phyloP scores from a whole-genome alignment of 305 asterid species.

The Fraxinus xanthoxyloides region DNA sequence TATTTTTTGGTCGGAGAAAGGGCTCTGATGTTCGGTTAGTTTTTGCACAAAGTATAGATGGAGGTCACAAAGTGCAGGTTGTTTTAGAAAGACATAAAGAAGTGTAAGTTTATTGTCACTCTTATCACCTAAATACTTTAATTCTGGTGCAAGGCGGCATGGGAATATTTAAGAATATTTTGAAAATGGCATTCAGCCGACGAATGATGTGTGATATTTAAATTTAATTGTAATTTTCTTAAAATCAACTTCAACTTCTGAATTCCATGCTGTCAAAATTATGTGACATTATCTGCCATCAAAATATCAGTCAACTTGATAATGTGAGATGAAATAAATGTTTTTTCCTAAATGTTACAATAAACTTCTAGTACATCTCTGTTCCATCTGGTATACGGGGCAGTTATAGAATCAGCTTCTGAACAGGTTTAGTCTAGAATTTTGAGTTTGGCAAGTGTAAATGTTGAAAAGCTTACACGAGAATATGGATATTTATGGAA shows the following conservation, averaged over 20 bases:
- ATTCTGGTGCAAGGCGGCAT: background rate
- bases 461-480: background rate
- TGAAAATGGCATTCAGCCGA: background rate
- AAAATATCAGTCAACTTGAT: background rate
- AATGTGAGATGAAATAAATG: background rate
- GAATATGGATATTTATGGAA: background rate
- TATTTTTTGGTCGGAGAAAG: slow-evolving; percentile 26
- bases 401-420: background rate
- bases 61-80: slow-evolving; percentile 19
- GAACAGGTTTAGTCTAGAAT: background rate
- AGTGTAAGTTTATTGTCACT: slow-evolving; percentile 12
- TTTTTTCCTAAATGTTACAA: background rate
- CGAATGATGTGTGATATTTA: background rate
- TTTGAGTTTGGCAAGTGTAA: background rate
- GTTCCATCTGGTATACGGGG: background rate
- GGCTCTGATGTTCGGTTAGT: slow-evolving; percentile 28
- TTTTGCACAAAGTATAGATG: slow-evolving; percentile 21
- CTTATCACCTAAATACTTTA: background rate
- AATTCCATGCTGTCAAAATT: background rate
- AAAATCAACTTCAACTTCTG: background rate
- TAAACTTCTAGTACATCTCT: background rate
- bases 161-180: background rate
- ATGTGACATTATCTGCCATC: background rate
- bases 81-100: slow-evolving; percentile 21
- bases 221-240: background rate